Conservation (phyloP, 2,329 filamentous ascomycete species). For the Ophiocordyceps camponoti-rufipedis region DNA sequence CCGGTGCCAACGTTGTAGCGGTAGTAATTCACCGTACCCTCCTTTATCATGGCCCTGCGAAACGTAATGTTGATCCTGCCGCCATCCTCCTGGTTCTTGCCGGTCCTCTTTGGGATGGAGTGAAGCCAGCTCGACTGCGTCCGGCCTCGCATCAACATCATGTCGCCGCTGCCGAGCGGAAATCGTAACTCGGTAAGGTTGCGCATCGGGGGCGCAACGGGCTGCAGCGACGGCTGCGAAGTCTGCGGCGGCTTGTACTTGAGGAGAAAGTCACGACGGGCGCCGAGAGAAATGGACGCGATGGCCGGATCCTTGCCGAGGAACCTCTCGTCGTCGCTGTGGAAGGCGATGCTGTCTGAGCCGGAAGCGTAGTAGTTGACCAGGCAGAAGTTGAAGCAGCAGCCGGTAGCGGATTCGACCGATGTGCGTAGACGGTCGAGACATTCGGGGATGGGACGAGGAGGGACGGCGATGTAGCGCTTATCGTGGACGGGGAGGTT, state of each 20-base stretch:
- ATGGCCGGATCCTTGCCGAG: slow-evolving; percentile 52
- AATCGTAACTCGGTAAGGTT: slow-evolving; percentile 25
- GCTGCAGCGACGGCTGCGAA: background rate
- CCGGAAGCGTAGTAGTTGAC: slow-evolving; percentile 74
- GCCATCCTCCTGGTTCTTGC: slow-evolving; percentile 41
- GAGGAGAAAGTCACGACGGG: slow-evolving; percentile 56
- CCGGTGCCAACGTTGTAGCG: slow-evolving; percentile 64
- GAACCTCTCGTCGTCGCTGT: slow-evolving; percentile 67
- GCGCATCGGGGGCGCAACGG: slow-evolving; percentile 8
- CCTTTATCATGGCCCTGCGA: slow-evolving; percentile 49
- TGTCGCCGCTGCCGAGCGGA: slow-evolving; percentile 48
- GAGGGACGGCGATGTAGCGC: slow-evolving; percentile 33
- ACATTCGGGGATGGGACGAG: slow-evolving; percentile 53
- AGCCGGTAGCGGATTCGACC: slow-evolving; percentile 48
- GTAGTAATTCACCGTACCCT: slow-evolving; percentile 68
- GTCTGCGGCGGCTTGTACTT: slow-evolving; percentile 50
- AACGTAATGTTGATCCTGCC: slow-evolving; percentile 66
- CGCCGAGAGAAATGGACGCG: slow-evolving; percentile 57
- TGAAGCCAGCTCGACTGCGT: slow-evolving; percentile 69
- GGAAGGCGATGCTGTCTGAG: slow-evolving; percentile 59
- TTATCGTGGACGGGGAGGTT: slow-evolving; percentile 26
- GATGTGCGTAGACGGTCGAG: slow-evolving; percentile 43
- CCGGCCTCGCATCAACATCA: slow-evolving; percentile 58
- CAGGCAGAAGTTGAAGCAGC: slow-evolving; percentile 58
- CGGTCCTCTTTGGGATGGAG: slow-evolving; percentile 57